Evolutionary conservation across 805 yeast species (phyloP), one percentile per base, ranked within the genome.

Genomic region (Scheffersomyces amazonensis): DNA sequence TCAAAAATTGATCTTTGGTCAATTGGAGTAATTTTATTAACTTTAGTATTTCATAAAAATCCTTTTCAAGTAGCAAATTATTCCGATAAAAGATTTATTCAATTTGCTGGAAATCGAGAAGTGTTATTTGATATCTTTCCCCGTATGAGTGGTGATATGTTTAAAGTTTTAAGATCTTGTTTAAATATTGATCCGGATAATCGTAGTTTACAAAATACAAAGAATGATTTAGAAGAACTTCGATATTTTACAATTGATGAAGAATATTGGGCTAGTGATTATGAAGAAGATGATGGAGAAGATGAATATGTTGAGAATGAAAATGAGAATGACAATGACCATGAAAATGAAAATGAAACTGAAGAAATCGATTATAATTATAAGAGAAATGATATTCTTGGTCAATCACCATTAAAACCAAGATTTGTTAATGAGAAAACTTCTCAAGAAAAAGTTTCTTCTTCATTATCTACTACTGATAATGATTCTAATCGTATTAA

Each of bases 121-220:
- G 84, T 95, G 1, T 67, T 91, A 33, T 89, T 88, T 63, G 98
- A 91, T 63, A 85, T 89, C 30, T 91, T 90, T 58, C 89, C 96
- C 13, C 70, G 89, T 4, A 83, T 91, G 88, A 79, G 93, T 36
- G 80, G 78, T 36, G 96, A 89, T 54, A 75, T 89, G 52, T 91
- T 88, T 56, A 78, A 83, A n/a, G 95, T 87, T 0, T 72, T 90
- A 54, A 75, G 96, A 40, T 77, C 78, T 47, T 74, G 85, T 43
- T 69, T 91, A 39, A 83, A 95, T 10, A 76, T 91, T 40, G 96
- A 90, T 64, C 98, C 98, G 1, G 73, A 75, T 19, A 87, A 90
- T 62, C 80, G 98, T 53, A 81, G 82, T 51, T 66, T 91, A 42
- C 54, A 56, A 1, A 64, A 65, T 37, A 78, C 89, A 71, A 78